These are phyloP conservation scores for Corylus heterophylla DNA, from an alignment of 306 rosid genomes.

Conservation along the genomic window DNA sequence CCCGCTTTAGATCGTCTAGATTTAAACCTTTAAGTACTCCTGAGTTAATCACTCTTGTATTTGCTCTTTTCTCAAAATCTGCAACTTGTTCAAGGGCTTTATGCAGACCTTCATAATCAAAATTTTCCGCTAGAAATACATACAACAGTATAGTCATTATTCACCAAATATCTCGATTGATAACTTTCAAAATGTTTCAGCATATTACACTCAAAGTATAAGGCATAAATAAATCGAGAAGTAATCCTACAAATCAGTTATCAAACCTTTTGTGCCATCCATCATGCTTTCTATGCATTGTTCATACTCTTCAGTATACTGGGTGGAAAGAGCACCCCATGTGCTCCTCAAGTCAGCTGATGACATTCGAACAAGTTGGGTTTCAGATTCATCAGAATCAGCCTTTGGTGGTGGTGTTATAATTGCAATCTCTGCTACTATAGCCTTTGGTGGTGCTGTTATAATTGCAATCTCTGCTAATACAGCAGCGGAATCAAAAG, in stretches of 20 bases:
- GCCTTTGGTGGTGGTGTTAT: slow-evolving; percentile 71
- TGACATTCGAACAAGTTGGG: slow-evolving; percentile 65
- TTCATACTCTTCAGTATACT: slow-evolving; percentile 90
- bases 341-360: slow-evolving; percentile 81
- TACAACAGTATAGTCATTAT: not conserved
- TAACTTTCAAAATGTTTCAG: not conserved
- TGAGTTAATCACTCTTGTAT: slow-evolving; percentile 78
- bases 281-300: slow-evolving; percentile 77
- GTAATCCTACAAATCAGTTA: slow-evolving; percentile 15
- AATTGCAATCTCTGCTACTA: slow-evolving; percentile 94
- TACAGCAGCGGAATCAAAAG: slow-evolving; percentile 91
- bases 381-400: slow-evolving; percentile 67
- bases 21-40: slow-evolving; percentile 88
- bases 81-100: slow-evolving; percentile 79
- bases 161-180: not conserved
- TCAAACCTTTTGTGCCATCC: slow-evolving; percentile 60
- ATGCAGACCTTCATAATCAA: slow-evolving; percentile 58
- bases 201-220: not conserved
- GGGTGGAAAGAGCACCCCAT: slow-evolving; percentile 75
- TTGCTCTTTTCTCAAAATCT: slow-evolving; percentile 79
- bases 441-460: slow-evolving; percentile 78
- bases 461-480: slow-evolving; percentile 94
- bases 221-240: slow-evolving; percentile 10
- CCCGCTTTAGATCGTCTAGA: slow-evolving; percentile 81
- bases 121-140: slow-evolving; percentile 55